Conservation (phyloP, 2,329 filamentous ascomycete genomes). For the Trichophyton mentagrophytes region DNA sequence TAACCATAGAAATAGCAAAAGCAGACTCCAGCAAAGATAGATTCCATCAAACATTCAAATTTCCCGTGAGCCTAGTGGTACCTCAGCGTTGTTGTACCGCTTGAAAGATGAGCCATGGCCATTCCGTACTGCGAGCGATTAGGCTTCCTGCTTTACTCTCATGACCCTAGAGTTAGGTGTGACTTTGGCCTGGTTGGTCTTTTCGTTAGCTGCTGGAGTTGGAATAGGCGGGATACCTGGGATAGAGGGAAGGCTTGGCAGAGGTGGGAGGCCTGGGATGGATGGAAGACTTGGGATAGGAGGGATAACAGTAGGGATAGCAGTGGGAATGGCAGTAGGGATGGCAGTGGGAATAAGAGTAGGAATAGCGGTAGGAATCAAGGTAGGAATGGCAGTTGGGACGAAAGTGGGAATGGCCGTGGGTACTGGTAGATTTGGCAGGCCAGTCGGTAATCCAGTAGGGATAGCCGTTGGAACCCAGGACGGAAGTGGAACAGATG, state of each 20-base stretch:
- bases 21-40: not conserved
- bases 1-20: not conserved
- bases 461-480: not conserved
- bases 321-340: not conserved
- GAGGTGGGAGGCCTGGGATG: not conserved
- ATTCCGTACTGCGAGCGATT: not conserved
- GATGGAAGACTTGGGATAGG: conserved; percentile 6
- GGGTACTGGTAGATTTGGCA: not conserved
- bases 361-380: conserved; percentile 1
- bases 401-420: not conserved
- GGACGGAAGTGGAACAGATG: not conserved
- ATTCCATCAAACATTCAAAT: not conserved
- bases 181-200: not conserved
- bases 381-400: conserved; percentile 13
- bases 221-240: not conserved
- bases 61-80: not conserved
- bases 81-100: not conserved
- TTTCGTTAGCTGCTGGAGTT: not conserved
- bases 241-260: conserved; percentile 5
- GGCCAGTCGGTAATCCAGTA: not conserved
- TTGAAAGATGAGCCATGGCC: not conserved
- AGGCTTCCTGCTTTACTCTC: not conserved
- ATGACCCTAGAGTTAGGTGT: not conserved
- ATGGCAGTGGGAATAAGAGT: not conserved
- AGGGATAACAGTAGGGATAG: conserved; percentile 6